Percentiles rank a stretch among this genome's conserved stretches.
Conservation (phyloP, 495 filamentous ascomycete genomes). For the Parmelia sp. region DNA sequence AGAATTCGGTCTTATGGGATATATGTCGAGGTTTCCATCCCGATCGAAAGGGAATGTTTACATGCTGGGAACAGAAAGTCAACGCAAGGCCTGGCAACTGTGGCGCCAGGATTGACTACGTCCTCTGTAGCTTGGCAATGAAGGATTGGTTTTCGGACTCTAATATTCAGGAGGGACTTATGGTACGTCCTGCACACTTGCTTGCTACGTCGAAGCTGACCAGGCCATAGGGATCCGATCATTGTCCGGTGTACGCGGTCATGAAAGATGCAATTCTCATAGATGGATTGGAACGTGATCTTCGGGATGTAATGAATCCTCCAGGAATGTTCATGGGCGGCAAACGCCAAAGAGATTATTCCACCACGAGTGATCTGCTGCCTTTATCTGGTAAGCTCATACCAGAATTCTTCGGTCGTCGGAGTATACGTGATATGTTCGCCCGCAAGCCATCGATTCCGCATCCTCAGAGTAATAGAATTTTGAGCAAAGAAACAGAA, state of each 20-base stretch:
- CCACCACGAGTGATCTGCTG: slow-evolving; percentile 51
- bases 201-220: slow-evolving; percentile 20
- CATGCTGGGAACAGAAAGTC: slow-evolving; percentile 84
- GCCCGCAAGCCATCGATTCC: slow-evolving; percentile 44
- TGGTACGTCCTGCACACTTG: slow-evolving; percentile 40
- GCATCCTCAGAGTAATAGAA: slow-evolving; percentile 4
- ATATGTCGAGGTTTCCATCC: slow-evolving; percentile 80
- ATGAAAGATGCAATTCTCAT: slow-evolving; percentile 56
- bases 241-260: slow-evolving; percentile 87
- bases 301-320: slow-evolving; percentile 77
- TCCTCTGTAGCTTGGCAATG: slow-evolving; percentile 76
- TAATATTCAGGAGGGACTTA: slow-evolving; percentile 92
- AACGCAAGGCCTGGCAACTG: slow-evolving; percentile 87
- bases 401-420: slow-evolving; percentile 77
- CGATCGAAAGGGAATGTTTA: slow-evolving; percentile 81
- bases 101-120: slow-evolving; percentile 87
- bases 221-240: slow-evolving; percentile 69
- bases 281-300: slow-evolving; percentile 44
- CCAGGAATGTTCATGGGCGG: slow-evolving; percentile 67
- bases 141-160: slow-evolving; percentile 75
- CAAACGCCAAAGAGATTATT: slow-evolving; percentile 58
- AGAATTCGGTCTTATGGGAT: slow-evolving; percentile 74
- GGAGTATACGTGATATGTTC: slow-evolving; percentile 93
- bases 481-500: not conserved
- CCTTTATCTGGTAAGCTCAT: slow-evolving; percentile 76